Base-by-base conservation (phyloP, 2,329 filamentous ascomycete species). In the Scopulariopsis brevicaulis region DNA sequence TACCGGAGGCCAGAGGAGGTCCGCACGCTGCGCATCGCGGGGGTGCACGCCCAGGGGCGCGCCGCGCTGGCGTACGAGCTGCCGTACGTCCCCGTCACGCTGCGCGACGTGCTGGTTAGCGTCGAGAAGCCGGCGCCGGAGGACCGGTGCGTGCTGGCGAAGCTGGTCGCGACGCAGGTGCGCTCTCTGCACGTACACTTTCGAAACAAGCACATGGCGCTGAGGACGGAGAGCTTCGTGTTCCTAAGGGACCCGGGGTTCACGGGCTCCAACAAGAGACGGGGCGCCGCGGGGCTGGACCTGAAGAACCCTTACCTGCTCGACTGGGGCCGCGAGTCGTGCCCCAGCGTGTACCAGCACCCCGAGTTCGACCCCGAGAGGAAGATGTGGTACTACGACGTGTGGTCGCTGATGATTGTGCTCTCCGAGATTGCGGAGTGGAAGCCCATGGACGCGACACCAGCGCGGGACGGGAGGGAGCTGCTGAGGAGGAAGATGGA, bases 291-390 rank as follows among this genome's bases (percentile, higher is more conserved):
- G 28, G 32, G 32, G 4, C 18, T 53, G 7, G 35, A 51, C 24
- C 22, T 58, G 20, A 22, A 18, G 22, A 22, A 20, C 7, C 56
- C 56, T 7, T 54, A 46, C 15, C 20, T 58, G 8, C 34, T 58
- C 14, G 56, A 52, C 25, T 58, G 56, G 56, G 56, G 56, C 15
- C 50, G 56, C 8, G 34, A 53, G 20, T 25, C 35, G 14, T 12
- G 4, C 6, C 56, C 51, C 22, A 43, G 20, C 35, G 28, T 58
- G 8, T 58, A 58, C 56, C 56, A 58, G 51, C 56, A 58, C 56
- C 50, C 56, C 3, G 24, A n/a, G 2, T 58, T 54, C 51, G 20
- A 53, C 22, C 5, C 34, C 18, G 14, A 20, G 14, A 14, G 22
- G 8, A 52, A 53, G 55, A n/a, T 48, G 24, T 58, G 51, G 56